phyloP scores from a whole-genome alignment of 2,329 filamentous ascomycete genomes.

The Fusarium sp. region DNA sequence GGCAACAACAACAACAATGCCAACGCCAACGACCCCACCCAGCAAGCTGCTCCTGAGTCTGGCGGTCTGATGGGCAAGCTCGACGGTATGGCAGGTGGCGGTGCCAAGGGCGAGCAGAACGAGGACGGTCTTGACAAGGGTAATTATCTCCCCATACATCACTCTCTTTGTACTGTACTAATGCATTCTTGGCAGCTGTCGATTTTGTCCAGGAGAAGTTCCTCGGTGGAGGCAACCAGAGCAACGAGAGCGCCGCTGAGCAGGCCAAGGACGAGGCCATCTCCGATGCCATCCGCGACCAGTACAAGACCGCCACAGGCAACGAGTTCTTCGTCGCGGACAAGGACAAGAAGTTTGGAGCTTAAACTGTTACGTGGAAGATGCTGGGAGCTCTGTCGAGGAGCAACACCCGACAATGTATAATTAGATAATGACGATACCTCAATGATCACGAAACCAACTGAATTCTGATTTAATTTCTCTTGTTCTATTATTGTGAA shows the following conservation, averaged over 20 bases:
- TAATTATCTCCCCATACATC: slow-evolving; percentile 50
- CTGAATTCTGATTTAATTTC: neutral
- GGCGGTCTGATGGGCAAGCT: slow-evolving; percentile 74
- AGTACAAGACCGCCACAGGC: slow-evolving; percentile 79
- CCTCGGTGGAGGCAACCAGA: slow-evolving; percentile 76
- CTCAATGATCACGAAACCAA: slow-evolving; percentile 20
- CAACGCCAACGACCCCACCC: slow-evolving; percentile 46
- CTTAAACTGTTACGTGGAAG: slow-evolving; percentile 7
- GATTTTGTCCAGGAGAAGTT: slow-evolving; percentile 84
- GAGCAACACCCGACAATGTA: slow-evolving; percentile 6
- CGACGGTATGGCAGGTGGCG: slow-evolving; percentile 79
- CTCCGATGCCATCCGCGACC: slow-evolving; percentile 75
- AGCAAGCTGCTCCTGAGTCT: slow-evolving; percentile 48
- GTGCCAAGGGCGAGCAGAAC: slow-evolving; percentile 81
- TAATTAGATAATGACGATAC: slow-evolving; percentile 7
- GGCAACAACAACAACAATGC: slow-evolving; percentile 51
- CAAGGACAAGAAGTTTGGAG: slow-evolving; percentile 65
- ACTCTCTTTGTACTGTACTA: accelerated
- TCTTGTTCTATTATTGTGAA: neutral
- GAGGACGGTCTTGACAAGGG: slow-evolving; percentile 88
- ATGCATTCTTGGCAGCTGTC: slow-evolving; percentile 65
- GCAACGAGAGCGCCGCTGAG: slow-evolving; percentile 79
- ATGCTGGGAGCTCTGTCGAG: neutral
- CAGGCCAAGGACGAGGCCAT: slow-evolving; percentile 88
- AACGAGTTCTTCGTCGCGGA: slow-evolving; percentile 78